Conservation (phyloP, 2,329 filamentous ascomycete genomes). For the Pyrenophora seminiperda region DNA sequence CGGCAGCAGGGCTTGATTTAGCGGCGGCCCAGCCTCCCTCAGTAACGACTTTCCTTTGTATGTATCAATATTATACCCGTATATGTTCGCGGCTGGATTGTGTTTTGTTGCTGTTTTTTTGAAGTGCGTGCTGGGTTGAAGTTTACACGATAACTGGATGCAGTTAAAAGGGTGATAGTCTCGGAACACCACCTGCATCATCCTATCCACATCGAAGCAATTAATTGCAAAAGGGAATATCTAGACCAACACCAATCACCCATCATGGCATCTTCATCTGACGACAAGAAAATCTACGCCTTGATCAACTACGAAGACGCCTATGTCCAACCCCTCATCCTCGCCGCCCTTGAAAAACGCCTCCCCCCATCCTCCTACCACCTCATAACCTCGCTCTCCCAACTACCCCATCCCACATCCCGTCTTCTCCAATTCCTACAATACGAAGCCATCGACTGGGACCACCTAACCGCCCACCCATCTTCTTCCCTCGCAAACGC, state of each 20-base stretch:
- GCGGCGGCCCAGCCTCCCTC: slow-evolving; percentile 10
- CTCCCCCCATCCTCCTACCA: slow-evolving; percentile 63
- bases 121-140: no score
- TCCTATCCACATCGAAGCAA: no score
- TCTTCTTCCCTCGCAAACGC: slow-evolving; percentile 75
- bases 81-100: background rate
- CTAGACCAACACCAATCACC: no score
- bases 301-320: slow-evolving; percentile 82
- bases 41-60: slow-evolving; percentile 29
- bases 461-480: slow-evolving; percentile 68
- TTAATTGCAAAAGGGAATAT: background rate
- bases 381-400: slow-evolving; percentile 58
- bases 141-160: no score
- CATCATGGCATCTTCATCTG: no score
- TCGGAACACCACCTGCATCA: no score
- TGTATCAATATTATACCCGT: slow-evolving; percentile 20
- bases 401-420: slow-evolving; percentile 53
- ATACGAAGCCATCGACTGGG: slow-evolving; percentile 89
- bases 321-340: slow-evolving; percentile 87
- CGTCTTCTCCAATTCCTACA: slow-evolving; percentile 77
- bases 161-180: no score
- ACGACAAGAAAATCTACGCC: slow-evolving; percentile 63
- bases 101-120: no score
- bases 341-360: slow-evolving; percentile 69
- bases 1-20: background rate